These are phyloP conservation scores for Myxozyma lipomycoides DNA, from an alignment of 805 yeast genomes.

Conservation along the genomic window DNA sequence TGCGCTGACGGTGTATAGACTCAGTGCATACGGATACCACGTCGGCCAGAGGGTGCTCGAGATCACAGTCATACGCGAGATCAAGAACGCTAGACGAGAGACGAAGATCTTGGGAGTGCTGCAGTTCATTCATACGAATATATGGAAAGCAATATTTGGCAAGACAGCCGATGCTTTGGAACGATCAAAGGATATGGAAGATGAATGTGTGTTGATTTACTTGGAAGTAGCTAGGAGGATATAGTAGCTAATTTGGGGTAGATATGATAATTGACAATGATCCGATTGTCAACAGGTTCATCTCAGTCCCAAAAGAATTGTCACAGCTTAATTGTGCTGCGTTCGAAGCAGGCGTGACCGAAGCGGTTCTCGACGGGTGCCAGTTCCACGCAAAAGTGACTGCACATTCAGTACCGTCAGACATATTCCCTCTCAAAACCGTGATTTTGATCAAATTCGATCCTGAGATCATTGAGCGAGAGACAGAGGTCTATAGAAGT, in stretches of 20 bases:
- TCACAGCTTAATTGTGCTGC: slow-evolving; percentile 76
- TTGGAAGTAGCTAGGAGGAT: background rate
- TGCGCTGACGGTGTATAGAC: slow-evolving; percentile 34
- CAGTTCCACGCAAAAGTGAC: slow-evolving; percentile 71
- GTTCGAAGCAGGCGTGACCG: slow-evolving; percentile 78
- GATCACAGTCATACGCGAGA: slow-evolving; percentile 63
- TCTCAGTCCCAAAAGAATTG: slow-evolving; percentile 75
- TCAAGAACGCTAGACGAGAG: slow-evolving; percentile 63
- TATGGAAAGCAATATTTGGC: slow-evolving; percentile 75
- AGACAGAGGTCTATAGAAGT: slow-evolving; percentile 36
- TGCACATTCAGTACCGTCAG: slow-evolving; percentile 73
- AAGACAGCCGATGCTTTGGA: slow-evolving; percentile 70
- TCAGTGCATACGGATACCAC: slow-evolving; percentile 71
- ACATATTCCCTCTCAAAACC: slow-evolving; percentile 58
- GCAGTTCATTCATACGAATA: slow-evolving; percentile 65
- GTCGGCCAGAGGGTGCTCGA: slow-evolving; percentile 72
- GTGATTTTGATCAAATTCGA: slow-evolving; percentile 74
- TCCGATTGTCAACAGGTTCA: slow-evolving; percentile 67
- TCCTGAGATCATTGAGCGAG: slow-evolving; percentile 52
- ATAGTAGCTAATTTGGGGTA: background rate
- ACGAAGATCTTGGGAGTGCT: slow-evolving; percentile 60
- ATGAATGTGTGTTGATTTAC: slow-evolving; percentile 42
- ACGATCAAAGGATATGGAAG: slow-evolving; percentile 61
- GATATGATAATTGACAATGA: slow-evolving; percentile 71
- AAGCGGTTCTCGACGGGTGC: slow-evolving; percentile 72